These are phyloP conservation scores for Botrytis porri DNA, from an alignment of 2,329 filamentous ascomycete species.

Conservation along the genomic window DNA sequence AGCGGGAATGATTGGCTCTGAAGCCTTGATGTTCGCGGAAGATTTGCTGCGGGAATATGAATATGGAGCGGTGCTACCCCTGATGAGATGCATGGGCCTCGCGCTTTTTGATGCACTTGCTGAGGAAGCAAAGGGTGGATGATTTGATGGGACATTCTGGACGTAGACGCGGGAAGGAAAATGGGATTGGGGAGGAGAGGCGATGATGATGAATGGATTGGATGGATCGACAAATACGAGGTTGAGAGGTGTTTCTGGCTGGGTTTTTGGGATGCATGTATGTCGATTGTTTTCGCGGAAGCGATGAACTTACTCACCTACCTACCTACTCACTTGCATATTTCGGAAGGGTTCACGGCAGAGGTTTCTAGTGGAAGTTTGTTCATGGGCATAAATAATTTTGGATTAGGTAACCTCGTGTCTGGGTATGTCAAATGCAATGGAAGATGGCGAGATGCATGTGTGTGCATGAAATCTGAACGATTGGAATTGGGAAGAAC, in stretches of 20 bases:
- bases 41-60: background rate
- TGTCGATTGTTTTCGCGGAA: background rate
- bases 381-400: background rate
- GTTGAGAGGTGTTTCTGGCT: background rate
- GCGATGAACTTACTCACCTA: background rate
- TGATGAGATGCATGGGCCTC: constrained; percentile 8
- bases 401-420: no score
- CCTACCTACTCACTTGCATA: no score
- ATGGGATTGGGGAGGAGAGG: background rate
- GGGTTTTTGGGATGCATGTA: background rate
- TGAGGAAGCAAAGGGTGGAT: background rate
- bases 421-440: background rate
- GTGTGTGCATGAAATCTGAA: background rate
- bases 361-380: background rate
- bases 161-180: background rate
- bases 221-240: background rate
- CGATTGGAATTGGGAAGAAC: background rate
- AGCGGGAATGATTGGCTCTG: background rate
- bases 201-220: background rate
- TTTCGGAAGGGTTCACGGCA: background rate
- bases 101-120: background rate
- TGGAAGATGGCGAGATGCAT: background rate
- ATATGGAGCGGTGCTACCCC: background rate
- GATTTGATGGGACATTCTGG: background rate
- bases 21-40: background rate